Evolutionary conservation across 225 moss, liverwort and hornwort species (phyloP), one percentile per base, ranked within the genome.

Genomic region (Pseudoscleropodium purum): DNA sequence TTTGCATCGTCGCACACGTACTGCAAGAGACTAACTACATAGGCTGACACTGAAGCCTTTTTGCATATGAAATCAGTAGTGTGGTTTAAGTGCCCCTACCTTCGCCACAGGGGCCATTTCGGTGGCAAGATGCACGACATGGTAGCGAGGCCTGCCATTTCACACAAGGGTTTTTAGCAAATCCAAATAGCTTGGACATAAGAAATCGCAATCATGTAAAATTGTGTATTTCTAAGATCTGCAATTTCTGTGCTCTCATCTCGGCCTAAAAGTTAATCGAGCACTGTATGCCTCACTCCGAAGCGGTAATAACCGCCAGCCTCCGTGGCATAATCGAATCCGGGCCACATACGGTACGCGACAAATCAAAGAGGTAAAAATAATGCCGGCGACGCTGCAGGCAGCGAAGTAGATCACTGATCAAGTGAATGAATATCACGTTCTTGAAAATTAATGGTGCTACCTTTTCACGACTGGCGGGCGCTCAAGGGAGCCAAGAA

Each of bases 71-170:
- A 65, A 49, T 49, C 33, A 82, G 25, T 56, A 43, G 10, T 63
- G 56, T 75, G 60, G 34, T 47, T 33, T 30, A 66, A 52, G 36
- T 68, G 33, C 13, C 54, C 87, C 63, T 92, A 97, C 98, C 97
- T 98, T 98, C 56, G 96, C 96, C 82, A 98, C 96, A 14, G 98
- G 98, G 24, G 98, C 98, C 96, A 98, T 94, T 91, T 98, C 97
- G 69, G 89, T 95, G 74, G 96, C 95, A 88, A 98, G 94, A 79
- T 98, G 97, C 83, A 97, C 96, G 72, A 96, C 89, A 87, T 98
- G 94, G 82, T 91, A 94, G 19, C 89, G 81, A 74, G 96, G 95
- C 90, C 97, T 98, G 96, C 90, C 85, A 39, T 85, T 41, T 60
- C 61, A 81, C 43, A 76, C 54, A 33, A 59, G 34, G 75, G 33